A percentile compares a stretch with the other conserved stretches of the same genome.
Evolutionary conservation across 2,329 filamentous ascomycete species (phyloP).

Genomic region (Arthroderma sp.): DNA sequence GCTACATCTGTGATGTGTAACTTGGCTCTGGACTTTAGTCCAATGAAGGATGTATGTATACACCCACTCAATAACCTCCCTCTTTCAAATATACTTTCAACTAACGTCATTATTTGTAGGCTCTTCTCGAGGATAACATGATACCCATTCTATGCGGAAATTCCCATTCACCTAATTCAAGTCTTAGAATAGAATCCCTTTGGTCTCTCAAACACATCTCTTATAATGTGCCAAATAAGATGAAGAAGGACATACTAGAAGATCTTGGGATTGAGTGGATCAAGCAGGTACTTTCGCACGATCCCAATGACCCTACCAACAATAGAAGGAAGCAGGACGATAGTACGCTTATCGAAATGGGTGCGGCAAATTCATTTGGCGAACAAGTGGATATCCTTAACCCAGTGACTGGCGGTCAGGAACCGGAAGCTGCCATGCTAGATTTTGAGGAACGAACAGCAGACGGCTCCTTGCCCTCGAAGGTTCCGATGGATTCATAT

Average conservation of each 20-base stretch:
- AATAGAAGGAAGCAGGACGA: constrained; percentile 25
- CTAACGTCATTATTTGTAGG: constrained; percentile 34
- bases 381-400: constrained; percentile 51
- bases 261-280: constrained; percentile 70
- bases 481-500: constrained; percentile 28
- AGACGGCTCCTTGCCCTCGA: constrained; percentile 31
- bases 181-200: constrained; percentile 68
- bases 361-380: constrained; percentile 47
- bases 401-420: constrained; percentile 29
- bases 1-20: constrained; percentile 79
- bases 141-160: constrained; percentile 70
- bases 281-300: constrained; percentile 59
- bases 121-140: constrained; percentile 61
- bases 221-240: constrained; percentile 54
- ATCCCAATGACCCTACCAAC: constrained; percentile 27
- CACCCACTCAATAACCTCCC: background rate
- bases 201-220: constrained; percentile 93
- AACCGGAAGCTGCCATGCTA: constrained; percentile 9
- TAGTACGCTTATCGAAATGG: constrained; percentile 35
- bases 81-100: background rate
- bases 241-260: constrained; percentile 67
- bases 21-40: constrained; percentile 75
- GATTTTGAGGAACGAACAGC: constrained; percentile 23
- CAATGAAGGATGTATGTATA: constrained; percentile 66
- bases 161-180: constrained; percentile 67